phyloP scores from a whole-genome alignment of 139 green algal genomes.

The Trebouxia sp. region DNA sequence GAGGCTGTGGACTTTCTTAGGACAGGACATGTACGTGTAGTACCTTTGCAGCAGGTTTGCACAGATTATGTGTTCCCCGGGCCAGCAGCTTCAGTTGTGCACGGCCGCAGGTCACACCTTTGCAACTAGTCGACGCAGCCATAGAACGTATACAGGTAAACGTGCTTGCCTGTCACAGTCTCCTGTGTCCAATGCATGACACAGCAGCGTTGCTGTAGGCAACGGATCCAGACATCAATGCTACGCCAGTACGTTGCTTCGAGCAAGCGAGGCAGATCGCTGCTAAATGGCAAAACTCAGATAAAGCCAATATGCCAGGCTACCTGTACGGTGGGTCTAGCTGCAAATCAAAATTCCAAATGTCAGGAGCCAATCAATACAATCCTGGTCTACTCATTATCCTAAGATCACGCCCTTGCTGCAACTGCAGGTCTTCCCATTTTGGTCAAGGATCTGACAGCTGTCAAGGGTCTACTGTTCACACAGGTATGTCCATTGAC shows the following conservation, averaged over 20 bases:
- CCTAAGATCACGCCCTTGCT: too few species aligned
- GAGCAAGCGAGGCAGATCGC: slow-evolving; percentile 35
- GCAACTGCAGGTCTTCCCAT: slow-evolving; percentile 46
- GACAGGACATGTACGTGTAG: neutral
- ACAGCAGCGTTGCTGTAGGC: slow-evolving; percentile 19
- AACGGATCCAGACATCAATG: slow-evolving; percentile 43
- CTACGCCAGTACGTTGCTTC: slow-evolving; percentile 45
- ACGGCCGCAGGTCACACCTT: slow-evolving; percentile 6
- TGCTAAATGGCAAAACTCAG: neutral
- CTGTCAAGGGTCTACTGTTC: slow-evolving; percentile 47
- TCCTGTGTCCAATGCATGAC: too few species aligned
- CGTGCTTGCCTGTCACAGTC: neutral
- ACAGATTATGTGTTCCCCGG: too few species aligned
- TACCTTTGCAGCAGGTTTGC: too few species aligned
- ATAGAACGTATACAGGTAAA: neutral
- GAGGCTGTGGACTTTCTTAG: neutral
- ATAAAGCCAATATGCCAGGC: neutral
- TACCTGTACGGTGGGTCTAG: slow-evolving; percentile 22
- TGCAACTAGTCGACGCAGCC: slow-evolving; percentile 20
- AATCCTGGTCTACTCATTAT: too few species aligned
- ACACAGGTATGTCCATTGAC: slow-evolving; percentile 26
- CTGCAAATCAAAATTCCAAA: too few species aligned
- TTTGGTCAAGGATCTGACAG: slow-evolving; percentile 48
- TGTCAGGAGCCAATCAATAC: too few species aligned
- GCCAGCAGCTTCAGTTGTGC: too few species aligned